Evolutionary conservation across 305 asterid genomes (phyloP).

Genomic region (Fraxinus albicans): DNA sequence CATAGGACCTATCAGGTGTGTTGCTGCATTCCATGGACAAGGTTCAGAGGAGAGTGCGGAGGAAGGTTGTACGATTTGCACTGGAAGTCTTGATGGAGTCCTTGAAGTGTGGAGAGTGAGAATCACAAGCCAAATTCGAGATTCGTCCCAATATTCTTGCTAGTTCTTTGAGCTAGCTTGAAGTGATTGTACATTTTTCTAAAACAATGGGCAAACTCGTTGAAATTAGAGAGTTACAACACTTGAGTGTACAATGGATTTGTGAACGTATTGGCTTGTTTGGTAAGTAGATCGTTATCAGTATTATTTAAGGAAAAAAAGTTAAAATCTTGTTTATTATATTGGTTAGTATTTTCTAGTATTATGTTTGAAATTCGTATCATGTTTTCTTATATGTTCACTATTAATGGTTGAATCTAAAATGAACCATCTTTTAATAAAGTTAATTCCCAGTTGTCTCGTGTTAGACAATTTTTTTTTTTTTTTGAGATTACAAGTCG

Average conservation of each 20-base stretch:
- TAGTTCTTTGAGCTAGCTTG: slow-evolving; percentile 66
- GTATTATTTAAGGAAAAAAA: no score
- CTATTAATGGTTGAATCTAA: no score
- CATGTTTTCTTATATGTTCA: no score
- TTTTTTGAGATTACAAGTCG: no score
- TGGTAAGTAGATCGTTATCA: neutral
- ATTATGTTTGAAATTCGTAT: no score
- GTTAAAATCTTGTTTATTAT: no score
- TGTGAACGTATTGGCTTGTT: neutral
- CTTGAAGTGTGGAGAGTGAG: slow-evolving; percentile 75
- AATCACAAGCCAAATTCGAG: slow-evolving; percentile 22
- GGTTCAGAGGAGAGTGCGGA: slow-evolving; percentile 45
- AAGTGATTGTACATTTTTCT: neutral
- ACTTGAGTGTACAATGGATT: no score
- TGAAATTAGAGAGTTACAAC: neutral
- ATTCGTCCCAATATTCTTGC: slow-evolving; percentile 33
- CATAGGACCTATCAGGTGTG: slow-evolving; percentile 73
- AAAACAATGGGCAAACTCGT: neutral
- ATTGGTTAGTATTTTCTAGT: no score
- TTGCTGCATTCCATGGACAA: slow-evolving; percentile 39
- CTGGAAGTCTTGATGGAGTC: slow-evolving; percentile 85
- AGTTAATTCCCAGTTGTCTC: no score
- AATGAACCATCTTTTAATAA: no score
- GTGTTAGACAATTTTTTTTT: no score
- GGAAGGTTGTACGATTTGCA: slow-evolving; percentile 74